Conservation (phyloP, 164 flowering plant species). For the Sextonia rubra region DNA sequence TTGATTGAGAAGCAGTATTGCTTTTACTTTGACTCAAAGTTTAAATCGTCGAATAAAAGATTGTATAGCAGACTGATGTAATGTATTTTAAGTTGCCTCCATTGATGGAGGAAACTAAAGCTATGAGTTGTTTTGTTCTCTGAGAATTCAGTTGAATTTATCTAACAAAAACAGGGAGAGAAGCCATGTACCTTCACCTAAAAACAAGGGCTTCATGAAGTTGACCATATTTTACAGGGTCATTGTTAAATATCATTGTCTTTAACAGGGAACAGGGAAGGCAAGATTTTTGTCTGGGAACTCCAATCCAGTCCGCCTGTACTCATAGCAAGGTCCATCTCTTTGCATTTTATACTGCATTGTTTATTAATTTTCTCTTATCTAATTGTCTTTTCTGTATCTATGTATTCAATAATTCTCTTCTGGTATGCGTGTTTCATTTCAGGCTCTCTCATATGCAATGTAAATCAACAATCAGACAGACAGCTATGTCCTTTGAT, state of each 20-base stretch:
- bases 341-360: slow-evolving; percentile 8
- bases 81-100: too few species aligned
- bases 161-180: neutral
- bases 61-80: too few species aligned
- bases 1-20: too few species aligned
- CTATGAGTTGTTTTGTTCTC: neutral
- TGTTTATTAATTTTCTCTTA: neutral
- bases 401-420: neutral
- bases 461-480: slow-evolving; percentile 85
- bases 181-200: neutral
- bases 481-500: slow-evolving; percentile 94
- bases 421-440: neutral
- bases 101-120: too few species aligned
- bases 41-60: too few species aligned
- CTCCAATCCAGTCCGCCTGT: slow-evolving; percentile 88
- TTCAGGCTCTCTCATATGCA: slow-evolving; percentile 76
- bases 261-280: slow-evolving; percentile 86
- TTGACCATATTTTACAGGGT: neutral
- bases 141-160: neutral
- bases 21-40: too few species aligned
- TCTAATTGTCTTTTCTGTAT: neutral
- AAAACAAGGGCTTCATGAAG: neutral
- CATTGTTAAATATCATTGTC: neutral
- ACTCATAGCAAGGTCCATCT: slow-evolving; percentile 60
- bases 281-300: slow-evolving; percentile 95